Evolutionary conservation across 371 early-diverging fungal species (phyloP).

Genomic region (Mortierella sp.): DNA sequence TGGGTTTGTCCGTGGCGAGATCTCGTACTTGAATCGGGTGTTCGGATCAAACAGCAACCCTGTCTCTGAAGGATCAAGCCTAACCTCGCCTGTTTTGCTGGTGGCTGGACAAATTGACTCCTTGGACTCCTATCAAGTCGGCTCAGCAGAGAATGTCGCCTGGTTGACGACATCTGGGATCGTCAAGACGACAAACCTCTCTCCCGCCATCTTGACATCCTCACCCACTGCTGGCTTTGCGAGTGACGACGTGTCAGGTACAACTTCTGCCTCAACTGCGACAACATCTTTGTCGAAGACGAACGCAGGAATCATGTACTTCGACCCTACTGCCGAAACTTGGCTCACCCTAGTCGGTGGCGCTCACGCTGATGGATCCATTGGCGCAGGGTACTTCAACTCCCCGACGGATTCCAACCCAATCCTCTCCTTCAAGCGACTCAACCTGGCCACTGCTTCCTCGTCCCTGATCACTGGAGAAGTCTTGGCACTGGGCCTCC

Average conservation of each 20-base stretch:
- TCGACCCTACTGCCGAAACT: slow-evolving; percentile 13
- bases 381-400: slow-evolving; percentile 34
- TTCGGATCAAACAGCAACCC: slow-evolving; percentile 24
- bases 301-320: slow-evolving; percentile 40
- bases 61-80: not conserved
- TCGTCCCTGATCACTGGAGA: slow-evolving; percentile 21
- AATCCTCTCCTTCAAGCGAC: slow-evolving; percentile 7
- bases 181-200: slow-evolving; percentile 36
- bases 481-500: slow-evolving; percentile 34
- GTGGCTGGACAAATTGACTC: slow-evolving; percentile 44
- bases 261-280: not conserved
- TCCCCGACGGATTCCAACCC: slow-evolving; percentile 13
- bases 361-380: slow-evolving; percentile 14
- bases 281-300: slow-evolving; percentile 5
- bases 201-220: slow-evolving; percentile 13
- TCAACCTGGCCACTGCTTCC: slow-evolving; percentile 8
- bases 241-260: not conserved
- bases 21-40: slow-evolving; percentile 40
- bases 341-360: slow-evolving; percentile 51
- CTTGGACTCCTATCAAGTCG: slow-evolving; percentile 33
- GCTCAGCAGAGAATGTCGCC: slow-evolving; percentile 27
- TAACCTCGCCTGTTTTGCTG: slow-evolving; percentile 12
- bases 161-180: slow-evolving; percentile 37
- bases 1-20: slow-evolving; percentile 33
- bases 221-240: not conserved